Percentiles rank a stretch among this genome's conserved stretches.
These are phyloP conservation scores for Vicia villosa DNA, from an alignment of 306 rosid genomes.

Conservation along the genomic window DNA sequence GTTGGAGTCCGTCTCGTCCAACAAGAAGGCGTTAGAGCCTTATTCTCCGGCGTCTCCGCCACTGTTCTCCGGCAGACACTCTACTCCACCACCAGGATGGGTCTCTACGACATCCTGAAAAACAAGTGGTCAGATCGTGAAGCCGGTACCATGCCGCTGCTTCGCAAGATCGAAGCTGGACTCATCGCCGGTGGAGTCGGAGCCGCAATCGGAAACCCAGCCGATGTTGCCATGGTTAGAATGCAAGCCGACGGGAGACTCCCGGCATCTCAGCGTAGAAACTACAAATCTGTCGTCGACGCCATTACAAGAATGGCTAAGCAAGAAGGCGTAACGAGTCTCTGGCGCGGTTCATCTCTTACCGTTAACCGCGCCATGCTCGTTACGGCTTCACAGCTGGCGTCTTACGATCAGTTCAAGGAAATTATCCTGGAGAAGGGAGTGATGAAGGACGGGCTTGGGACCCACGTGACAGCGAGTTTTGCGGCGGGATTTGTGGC, in stretches of 20 bases:
- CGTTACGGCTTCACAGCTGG: constrained; percentile 78
- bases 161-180: constrained; percentile 57
- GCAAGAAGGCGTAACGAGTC: constrained; percentile 61
- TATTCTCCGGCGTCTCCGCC: constrained; percentile 81
- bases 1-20: constrained; percentile 64
- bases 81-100: constrained; percentile 86
- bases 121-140: constrained; percentile 65
- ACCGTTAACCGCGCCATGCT: constrained; percentile 87
- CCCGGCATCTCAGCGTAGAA: constrained; percentile 62
- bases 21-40: constrained; percentile 63
- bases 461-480: constrained; percentile 82
- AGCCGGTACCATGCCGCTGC: constrained; percentile 48
- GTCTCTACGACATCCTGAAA: constrained; percentile 69
- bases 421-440: constrained; percentile 59
- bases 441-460: constrained; percentile 68
- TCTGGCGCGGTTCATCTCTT: constrained; percentile 78
- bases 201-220: constrained; percentile 71
- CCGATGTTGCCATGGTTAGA: constrained; percentile 79
- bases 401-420: constrained; percentile 73
- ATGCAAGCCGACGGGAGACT: constrained; percentile 86
- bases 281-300: constrained; percentile 69
- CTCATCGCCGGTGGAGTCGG: constrained; percentile 68
- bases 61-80: constrained; percentile 76
- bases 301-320: constrained; percentile 61
- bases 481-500: constrained; percentile 82